Conservation (phyloP, 108 stramenopile species). For the Tribonema minus region DNA sequence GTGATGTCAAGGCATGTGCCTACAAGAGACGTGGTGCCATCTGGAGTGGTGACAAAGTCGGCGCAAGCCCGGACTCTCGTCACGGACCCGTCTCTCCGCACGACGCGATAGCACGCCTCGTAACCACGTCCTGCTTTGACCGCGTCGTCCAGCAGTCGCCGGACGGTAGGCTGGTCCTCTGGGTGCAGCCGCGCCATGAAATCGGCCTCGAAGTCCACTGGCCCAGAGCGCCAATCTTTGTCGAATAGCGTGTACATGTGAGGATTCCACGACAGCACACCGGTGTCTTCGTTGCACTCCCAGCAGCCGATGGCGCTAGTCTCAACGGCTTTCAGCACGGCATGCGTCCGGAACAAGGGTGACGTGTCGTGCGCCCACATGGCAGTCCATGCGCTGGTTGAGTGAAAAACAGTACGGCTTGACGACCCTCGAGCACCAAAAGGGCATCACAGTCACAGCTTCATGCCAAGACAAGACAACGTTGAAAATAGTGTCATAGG, state of each 20-base stretch:
- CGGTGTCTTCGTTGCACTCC: no score
- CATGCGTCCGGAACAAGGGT: no score
- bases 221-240: not conserved
- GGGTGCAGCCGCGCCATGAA: not conserved
- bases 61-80: not conserved
- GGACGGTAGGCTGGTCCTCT: not conserved
- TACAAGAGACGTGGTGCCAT: not conserved
- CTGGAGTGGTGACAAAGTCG: not conserved
- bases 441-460: no score
- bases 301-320: no score
- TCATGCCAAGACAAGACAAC: no score
- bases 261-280: not conserved
- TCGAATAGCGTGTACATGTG: not conserved
- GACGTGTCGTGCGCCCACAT: no score
- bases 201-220: not conserved
- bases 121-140: not conserved
- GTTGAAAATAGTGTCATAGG: no score
- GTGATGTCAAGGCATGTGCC: not conserved
- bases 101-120: not conserved
- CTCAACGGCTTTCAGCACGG: no score
- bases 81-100: not conserved
- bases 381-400: no score
- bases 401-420: no score
- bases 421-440: no score
- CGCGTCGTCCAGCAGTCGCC: not conserved